Evolutionary conservation across 805 yeast genomes (phyloP), one percentile per base, ranked within the genome.

Genomic region (Yarrowia sp.): DNA sequence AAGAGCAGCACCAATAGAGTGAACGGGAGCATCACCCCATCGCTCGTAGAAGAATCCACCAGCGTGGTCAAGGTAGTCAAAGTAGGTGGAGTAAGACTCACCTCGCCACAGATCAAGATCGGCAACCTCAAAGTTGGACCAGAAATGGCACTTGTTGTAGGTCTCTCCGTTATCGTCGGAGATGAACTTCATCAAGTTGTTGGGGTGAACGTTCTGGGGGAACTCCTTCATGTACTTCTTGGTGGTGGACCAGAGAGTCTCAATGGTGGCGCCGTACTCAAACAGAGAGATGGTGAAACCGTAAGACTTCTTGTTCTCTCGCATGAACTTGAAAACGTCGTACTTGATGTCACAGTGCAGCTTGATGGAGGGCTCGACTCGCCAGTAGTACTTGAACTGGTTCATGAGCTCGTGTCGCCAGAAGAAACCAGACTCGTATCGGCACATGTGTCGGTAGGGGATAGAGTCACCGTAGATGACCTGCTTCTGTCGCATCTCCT

Each of bases 1-100:
- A 53, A 87, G 76, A 1, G 91, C 76, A 2, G 85, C 89, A 5
- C 89, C 96, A 60, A 90, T 81, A 0, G 96, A 84, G 76, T 90
- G 96, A n/a, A 90, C 84, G 3, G 96, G 96, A 0, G 96, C 96
- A 76, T 90, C 97, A 18, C 97, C 97, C 96, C 96, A 90, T 69
- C 97, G 81, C 77, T 90, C 95, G 72, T 89, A 88, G 74, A 84
- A 89, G 74, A 89, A 89, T 0, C 96, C 96, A 65, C 96, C 96
- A 2, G 83, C 74, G 53, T 74, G 66, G 72, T 89, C 96, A 50
- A 89, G 77, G 72, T 77, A 77, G 22, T 87, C 78, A 73, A 89
- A 89, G 75, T 82, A 88, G 8, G 81, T 78, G 50, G 80, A 78
- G 75, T 88, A 89, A 18, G 81, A 79, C 41, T 79, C 74, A 0